Conservation (phyloP, 208 protist genomes). For the Crithidia bombi region DNA sequence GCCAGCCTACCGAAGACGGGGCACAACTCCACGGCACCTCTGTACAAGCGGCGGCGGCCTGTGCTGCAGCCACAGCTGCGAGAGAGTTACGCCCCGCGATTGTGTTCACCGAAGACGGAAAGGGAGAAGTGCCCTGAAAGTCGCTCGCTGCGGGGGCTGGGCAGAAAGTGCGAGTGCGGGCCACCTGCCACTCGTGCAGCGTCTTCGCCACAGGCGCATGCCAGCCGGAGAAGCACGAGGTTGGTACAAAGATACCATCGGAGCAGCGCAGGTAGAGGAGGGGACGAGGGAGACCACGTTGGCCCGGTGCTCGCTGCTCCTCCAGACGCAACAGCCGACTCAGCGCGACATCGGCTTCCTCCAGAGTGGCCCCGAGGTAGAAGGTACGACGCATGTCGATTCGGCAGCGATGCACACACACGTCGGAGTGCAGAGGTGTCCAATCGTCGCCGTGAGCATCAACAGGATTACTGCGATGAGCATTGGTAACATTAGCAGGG, state of each 20-base stretch:
- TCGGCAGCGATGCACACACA: constrained; percentile 45
- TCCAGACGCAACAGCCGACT: constrained; percentile 27
- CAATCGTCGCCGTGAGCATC: background rate
- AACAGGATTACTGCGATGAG: background rate
- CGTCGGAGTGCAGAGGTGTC: constrained; percentile 1
- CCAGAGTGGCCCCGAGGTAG: constrained; percentile 51
- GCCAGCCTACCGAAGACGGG: constrained; percentile 30
- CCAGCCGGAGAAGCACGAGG: constrained; percentile 7
- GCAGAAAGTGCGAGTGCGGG: constrained; percentile 25
- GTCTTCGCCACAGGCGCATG: constrained; percentile 2
- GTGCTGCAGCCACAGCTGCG: constrained; percentile 9
- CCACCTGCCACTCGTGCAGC: constrained; percentile 21
- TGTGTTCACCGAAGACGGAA: constrained; percentile 13
- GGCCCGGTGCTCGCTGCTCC: constrained; percentile 19
- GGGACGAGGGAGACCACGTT: constrained; percentile 7
- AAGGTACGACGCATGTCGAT: constrained; percentile 47
- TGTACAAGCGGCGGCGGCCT: constrained; percentile 17
- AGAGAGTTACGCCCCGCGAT: constrained; percentile 19
- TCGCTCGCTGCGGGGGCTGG: constrained; percentile 19
- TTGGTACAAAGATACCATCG: constrained; percentile 61
- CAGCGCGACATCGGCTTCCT: constrained; percentile 41
- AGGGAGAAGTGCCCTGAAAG: constrained; percentile 8
- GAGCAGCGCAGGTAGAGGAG: constrained; percentile 43
- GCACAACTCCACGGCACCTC: constrained; percentile 38
- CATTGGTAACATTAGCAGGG: too few relatives aligned